A percentile compares a stretch with the other conserved stretches of the same genome.
These are phyloP conservation scores for Huiozyma naganishii DNA, from an alignment of 805 yeast species.

Conservation along the genomic window DNA sequence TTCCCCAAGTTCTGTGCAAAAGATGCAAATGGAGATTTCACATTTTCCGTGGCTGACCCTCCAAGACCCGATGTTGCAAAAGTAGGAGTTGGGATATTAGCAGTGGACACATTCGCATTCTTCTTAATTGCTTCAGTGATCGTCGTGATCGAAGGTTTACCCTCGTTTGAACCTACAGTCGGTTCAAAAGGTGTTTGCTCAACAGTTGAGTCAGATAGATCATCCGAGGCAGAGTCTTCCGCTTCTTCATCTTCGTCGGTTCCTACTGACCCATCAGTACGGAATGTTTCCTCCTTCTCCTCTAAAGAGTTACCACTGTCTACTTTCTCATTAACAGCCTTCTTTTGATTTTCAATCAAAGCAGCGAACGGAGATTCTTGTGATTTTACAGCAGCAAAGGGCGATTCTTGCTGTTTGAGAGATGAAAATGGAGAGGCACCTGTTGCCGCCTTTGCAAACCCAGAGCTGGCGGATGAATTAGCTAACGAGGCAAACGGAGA, in stretches of 20 bases:
- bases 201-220: slow-evolving; percentile 15
- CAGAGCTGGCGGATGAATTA: not conserved
- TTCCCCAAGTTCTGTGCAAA: slow-evolving; percentile 15
- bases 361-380: slow-evolving; percentile 9
- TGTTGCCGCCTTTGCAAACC: not conserved
- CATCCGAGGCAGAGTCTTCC: slow-evolving; percentile 1
- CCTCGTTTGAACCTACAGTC: not conserved
- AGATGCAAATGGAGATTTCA: slow-evolving; percentile 18
- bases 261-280: not conserved
- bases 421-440: not conserved
- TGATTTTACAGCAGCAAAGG: slow-evolving; percentile 7
- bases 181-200: slow-evolving; percentile 12
- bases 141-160: slow-evolving; percentile 10
- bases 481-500: no score
- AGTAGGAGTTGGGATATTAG: slow-evolving; percentile 4
- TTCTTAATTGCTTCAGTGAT: slow-evolving; percentile 21
- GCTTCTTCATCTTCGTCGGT: slow-evolving; percentile 2
- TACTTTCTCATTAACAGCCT: not conserved
- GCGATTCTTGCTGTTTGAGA: slow-evolving; percentile 7
- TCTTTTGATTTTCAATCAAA: not conserved
- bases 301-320: no score
- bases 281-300: not conserved
- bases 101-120: slow-evolving; percentile 14
- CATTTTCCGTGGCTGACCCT: not conserved
- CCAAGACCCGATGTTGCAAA: not conserved